Conservation (phyloP, 495 filamentous ascomycete genomes). For the Choiromyces venosus region DNA sequence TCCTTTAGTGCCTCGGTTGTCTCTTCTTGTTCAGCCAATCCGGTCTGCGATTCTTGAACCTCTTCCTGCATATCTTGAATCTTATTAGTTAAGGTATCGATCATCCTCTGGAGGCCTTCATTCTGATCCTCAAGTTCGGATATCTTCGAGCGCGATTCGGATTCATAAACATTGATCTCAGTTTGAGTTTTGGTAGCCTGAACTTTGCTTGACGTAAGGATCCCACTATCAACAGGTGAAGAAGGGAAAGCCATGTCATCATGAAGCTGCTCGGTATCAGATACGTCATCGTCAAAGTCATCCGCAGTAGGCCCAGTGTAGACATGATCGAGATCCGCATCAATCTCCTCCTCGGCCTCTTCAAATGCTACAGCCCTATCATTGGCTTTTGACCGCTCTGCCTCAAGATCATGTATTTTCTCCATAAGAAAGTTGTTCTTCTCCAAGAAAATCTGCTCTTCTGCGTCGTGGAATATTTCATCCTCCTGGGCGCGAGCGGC, state of each 20-base stretch:
- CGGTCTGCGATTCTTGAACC: conserved; percentile 16
- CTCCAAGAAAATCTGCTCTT: conserved; percentile 41
- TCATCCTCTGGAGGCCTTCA: conserved; percentile 18
- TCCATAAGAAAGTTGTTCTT: conserved; percentile 29
- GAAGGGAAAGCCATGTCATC: conserved; percentile 9
- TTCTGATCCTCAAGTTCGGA: conserved; percentile 31
- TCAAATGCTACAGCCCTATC: conserved; percentile 21
- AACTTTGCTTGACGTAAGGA: conserved; percentile 4
- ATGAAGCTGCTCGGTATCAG: conserved; percentile 17
- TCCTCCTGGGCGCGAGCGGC: conserved; percentile 36
- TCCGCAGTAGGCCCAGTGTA: conserved; percentile 15
- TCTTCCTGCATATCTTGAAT: conserved; percentile 31
- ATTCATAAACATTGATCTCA: background rate
- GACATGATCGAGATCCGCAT: conserved; percentile 15
- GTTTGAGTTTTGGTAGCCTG: background rate
- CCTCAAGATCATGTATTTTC: conserved; percentile 27
- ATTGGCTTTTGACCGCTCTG: conserved; percentile 12
- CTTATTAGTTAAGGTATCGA: conserved; percentile 17
- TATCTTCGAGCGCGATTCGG: conserved; percentile 8
- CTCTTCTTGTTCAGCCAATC: conserved; percentile 12
- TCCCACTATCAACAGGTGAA: conserved; percentile 2
- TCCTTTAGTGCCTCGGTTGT: conserved; percentile 14
- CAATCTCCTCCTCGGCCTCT: conserved; percentile 10
- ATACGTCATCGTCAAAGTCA: conserved; percentile 17
- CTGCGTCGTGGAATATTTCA: conserved; percentile 42